Evolutionary conservation across 192 early-diverging fungal species (phyloP).

Genomic region (Linnemannia exigua): DNA sequence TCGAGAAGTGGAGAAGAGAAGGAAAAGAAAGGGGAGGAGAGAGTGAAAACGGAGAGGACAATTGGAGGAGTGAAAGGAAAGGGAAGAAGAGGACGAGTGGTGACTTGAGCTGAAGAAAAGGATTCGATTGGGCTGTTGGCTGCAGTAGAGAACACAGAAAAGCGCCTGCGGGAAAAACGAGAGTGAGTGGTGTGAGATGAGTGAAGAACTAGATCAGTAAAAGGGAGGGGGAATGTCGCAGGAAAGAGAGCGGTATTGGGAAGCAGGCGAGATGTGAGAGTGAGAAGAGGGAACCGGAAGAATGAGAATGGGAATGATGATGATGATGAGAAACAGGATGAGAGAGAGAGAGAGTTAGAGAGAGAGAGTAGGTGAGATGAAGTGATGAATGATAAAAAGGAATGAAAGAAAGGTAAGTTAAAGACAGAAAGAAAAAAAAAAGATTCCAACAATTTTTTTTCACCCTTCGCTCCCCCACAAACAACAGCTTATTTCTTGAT

Average conservation of each 20-base stretch:
- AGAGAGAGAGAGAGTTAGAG: neutral
- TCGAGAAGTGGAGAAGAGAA: neutral
- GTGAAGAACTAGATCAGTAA: conserved; percentile 1
- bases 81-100: neutral
- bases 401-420: neutral
- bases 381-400: neutral
- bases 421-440: neutral
- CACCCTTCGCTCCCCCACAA: too few species aligned
- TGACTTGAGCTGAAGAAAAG: too few species aligned
- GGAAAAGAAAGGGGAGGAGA: neutral
- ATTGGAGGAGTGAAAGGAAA: neutral
- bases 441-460: neutral
- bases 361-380: neutral
- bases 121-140: neutral
- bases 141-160: neutral
- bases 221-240: neutral
- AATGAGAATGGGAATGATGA: neutral
- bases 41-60: neutral
- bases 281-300: neutral
- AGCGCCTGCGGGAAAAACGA: neutral
- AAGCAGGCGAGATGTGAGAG: neutral
- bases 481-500: neutral
- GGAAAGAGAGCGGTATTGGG: neutral
- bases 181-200: neutral
- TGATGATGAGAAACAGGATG: neutral